Evolutionary conservation across 768 basidiomycete genomes (phyloP).

Genomic region (Terana coerulea): DNA sequence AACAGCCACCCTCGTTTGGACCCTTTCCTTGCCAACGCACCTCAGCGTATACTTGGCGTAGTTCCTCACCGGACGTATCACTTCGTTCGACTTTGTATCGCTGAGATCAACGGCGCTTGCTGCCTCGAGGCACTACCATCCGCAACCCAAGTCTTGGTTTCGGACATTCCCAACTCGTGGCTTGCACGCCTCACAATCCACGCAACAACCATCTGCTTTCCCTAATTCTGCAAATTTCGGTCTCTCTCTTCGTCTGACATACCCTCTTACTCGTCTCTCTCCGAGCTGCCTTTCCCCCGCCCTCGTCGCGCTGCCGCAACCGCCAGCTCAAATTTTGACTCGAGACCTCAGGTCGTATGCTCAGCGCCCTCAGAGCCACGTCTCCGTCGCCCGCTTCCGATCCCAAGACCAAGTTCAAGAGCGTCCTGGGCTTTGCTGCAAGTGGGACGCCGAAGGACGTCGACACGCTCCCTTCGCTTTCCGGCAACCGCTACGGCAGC

Average conservation of each 20-base stretch:
- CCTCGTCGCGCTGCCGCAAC: conserved; percentile 21
- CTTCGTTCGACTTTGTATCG: neutral
- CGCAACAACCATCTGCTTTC: conserved; percentile 25
- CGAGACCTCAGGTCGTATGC: conserved; percentile 35
- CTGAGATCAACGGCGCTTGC: conserved; percentile 12
- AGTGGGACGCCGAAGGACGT: conserved; percentile 31
- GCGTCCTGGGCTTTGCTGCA: conserved; percentile 41
- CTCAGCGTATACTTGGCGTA: no score
- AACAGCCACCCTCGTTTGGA: conserved; percentile 4
- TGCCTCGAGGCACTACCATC: conserved; percentile 16
- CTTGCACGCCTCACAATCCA: conserved; percentile 30
- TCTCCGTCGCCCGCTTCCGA: conserved; percentile 22
- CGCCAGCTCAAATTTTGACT: conserved; percentile 15
- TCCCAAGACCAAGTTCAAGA: conserved; percentile 43
- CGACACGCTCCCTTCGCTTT: conserved; percentile 22
- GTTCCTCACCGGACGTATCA: no score
- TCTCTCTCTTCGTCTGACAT: conserved; percentile 17
- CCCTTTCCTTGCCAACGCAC: conserved; percentile 1
- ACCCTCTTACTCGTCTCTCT: conserved; percentile 16
- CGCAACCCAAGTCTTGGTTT: conserved; percentile 5
- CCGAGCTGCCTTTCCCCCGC: conserved; percentile 19
- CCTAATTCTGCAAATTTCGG: conserved; percentile 20
- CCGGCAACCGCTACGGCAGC: conserved; percentile 23
- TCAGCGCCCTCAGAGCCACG: conserved; percentile 32
- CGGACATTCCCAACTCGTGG: conserved; percentile 33